Base-by-base conservation (phyloP, 2,329 filamentous ascomycete genomes). In the Penicillium janthinellum region DNA sequence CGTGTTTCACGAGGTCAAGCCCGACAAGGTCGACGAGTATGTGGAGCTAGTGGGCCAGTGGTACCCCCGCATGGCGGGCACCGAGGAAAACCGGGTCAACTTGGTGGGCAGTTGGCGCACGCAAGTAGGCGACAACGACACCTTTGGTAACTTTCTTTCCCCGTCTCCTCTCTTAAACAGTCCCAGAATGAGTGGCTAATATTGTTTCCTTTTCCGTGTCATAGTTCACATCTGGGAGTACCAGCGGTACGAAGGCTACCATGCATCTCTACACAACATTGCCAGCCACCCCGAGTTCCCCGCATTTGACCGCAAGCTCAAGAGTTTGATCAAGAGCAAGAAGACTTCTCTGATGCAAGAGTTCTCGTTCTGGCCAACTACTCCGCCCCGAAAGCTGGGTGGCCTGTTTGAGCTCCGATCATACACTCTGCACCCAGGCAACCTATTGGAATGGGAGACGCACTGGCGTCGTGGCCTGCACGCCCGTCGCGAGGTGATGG, bases 181-280 rank as follows among this genome's bases (percentile, higher is more conserved):
- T 31, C 17, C 51, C 15, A 28, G 34, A 41, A 17, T 49, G 2
- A 38, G 8, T 6, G 7, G 15, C 54, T 54, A 42, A 56, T 22
- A 22, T 11, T 12, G 12, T 22, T 12, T 2, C 17, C 22, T 39
- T 17, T 6, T 2, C 42, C 7, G 25, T 22, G 10, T 31, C 38
- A 34, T 70, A 98, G 95, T 99, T 53, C 95, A 99, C 76, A 99
- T 99, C 72, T 99, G 95, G 95, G 95, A 99, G 78, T 99, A 99
- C 78, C 93, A 98, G 78, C 90, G 93, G 70, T 99, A 98, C 79
- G 85, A 93, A 69, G 95, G 95, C 62, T 98, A 98, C 78, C 95
- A 99, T 78, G 88, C 90, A 61, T 98, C 95, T 20, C 84, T 96
- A 49, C 86, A 97, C 81, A 86, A 85, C 68, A 96, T 98, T 67